Percentiles rank a stretch among this genome's conserved stretches.
Evolutionary conservation across 2,329 filamentous ascomycete species (phyloP).

Genomic region (Trichoderma sp.): DNA sequence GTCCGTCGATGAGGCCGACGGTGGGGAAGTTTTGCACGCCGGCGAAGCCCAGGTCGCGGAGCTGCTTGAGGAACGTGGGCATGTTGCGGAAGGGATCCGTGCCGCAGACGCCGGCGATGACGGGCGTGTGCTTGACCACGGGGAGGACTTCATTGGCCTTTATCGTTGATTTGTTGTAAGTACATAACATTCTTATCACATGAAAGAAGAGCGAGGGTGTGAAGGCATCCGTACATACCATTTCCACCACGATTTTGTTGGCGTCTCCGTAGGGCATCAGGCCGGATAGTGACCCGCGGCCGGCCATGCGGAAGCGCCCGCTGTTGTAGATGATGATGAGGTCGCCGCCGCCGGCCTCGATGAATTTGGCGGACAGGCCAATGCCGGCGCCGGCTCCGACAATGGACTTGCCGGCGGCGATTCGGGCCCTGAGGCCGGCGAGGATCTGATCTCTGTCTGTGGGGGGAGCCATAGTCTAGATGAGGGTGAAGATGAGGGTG

Average conservation of each 20-base stretch:
- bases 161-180: constrained; percentile 25
- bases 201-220: no score
- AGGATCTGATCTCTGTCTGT: constrained; percentile 57
- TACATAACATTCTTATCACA: neutral
- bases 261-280: constrained; percentile 71
- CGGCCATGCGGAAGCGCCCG: constrained; percentile 70
- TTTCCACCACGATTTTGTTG: constrained; percentile 66
- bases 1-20: constrained; percentile 67
- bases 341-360: constrained; percentile 66
- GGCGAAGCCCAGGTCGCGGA: constrained; percentile 62
- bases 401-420: constrained; percentile 55
- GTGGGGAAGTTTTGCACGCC: constrained; percentile 74
- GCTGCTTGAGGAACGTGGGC: constrained; percentile 55
- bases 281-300: constrained; percentile 64
- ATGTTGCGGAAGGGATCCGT: constrained; percentile 68
- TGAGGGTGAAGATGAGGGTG: neutral
- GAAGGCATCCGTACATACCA: constrained; percentile 42
- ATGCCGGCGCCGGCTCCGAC: constrained; percentile 70
- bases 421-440: constrained; percentile 49
- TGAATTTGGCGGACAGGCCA: constrained; percentile 67
- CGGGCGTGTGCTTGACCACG: constrained; percentile 60
- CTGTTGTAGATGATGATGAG: constrained; percentile 72
- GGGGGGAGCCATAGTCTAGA: constrained; percentile 51
- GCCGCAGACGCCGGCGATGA: constrained; percentile 68
- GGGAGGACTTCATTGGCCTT: constrained; percentile 63